Evolutionary conservation across 2,329 filamentous ascomycete genomes (phyloP), one percentile per base, ranked within the genome.

Genomic region (Epichloe amarillans): DNA sequence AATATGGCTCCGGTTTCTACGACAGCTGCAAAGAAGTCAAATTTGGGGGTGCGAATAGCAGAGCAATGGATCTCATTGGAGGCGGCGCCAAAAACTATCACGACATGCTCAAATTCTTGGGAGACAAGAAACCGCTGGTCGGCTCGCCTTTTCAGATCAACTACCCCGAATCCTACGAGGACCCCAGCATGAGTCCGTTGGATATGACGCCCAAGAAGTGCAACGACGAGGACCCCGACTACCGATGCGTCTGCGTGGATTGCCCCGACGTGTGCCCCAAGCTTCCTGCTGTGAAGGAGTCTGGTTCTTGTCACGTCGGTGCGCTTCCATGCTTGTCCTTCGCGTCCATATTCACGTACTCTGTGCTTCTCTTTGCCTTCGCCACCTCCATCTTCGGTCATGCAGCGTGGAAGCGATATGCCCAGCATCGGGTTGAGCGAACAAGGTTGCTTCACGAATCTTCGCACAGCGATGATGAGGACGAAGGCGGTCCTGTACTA

Each of bases 1-100:
- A 85, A 49, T 97, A 94, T 64, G 90, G 88, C 42, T 76, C 79
- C 8, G 89, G 86, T 1, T 94, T 98, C 71, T 98, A 90, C 65
- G 79, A 95, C 67, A 98, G 93, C 69, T 98, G 93, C 73, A 97
- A 97, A 69, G 89, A 98, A 66, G 91, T 98, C 69, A 98, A 98
- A 64, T 96, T 97, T 61, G 93, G 93, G 37, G 86, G 90, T 6
- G 90, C 91, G 41, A 95, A 95, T 63, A 85, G 87, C 54, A 89
- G 85, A 61, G 93, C 91, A 15, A 98, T 98, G 79, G 85, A 91
- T 60, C 83, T 98, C 59, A 97, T 98, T 54, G 94, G 93, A 35
- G 93, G 93, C 15, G 90, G 91, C 15, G 93, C 93, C 12, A 91
- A 90, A 67, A 87, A 96, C 64, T 94, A 91, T 65, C 80, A 82